Evolutionary conservation across 2,329 filamentous ascomycete genomes (phyloP), one percentile per base, ranked within the genome.

Genomic region (Curvularia sp.): DNA sequence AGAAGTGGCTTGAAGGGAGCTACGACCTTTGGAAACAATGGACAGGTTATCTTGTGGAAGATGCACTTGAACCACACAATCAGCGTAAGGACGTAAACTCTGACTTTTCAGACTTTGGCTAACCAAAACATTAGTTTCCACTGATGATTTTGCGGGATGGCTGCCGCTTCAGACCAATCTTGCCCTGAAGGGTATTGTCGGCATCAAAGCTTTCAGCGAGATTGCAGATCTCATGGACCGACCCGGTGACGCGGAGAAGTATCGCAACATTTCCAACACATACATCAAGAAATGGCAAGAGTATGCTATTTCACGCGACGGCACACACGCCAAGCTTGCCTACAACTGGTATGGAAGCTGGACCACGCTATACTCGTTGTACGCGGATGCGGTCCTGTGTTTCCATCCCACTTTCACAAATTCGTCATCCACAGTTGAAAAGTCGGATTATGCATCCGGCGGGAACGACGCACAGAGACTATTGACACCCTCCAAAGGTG

Each of bases 321-420:
- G 86, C 8, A 80, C 87, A 0, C 91, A 94, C 75, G 88, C 90
- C 22, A 93, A 92, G 65, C 83, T 96, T 9, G 86, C 89, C 10
- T 96, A 96, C 78, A 85, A 92, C 71, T 88, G 89, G 82, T 89
- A 90, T 64, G 90, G 90, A 13, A 91, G 89, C 50, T 93, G 90
- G 90, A 92, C 90, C 6, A 92, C 89, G 0, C 83, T 96, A 35
- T 96, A 96, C 81, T 94, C 93, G 72, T 83, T 96, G 26, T 96
- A 92, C 78, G 87, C 89, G 13, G 92, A 96, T 78, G 86, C 86
- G 28, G 82, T 94, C 22, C 85, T 95, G 33, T 95, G 91, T 79
- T 95, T 95, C 81, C 90, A 93, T 69, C 82, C 86, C 28, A 80
- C 82, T 26, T 78, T 78, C 56, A 81, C 81, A 4, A 72, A 79